Evolutionary conservation across 2,329 filamentous ascomycete genomes (phyloP).

Genomic region (Exophiala bonariae): DNA sequence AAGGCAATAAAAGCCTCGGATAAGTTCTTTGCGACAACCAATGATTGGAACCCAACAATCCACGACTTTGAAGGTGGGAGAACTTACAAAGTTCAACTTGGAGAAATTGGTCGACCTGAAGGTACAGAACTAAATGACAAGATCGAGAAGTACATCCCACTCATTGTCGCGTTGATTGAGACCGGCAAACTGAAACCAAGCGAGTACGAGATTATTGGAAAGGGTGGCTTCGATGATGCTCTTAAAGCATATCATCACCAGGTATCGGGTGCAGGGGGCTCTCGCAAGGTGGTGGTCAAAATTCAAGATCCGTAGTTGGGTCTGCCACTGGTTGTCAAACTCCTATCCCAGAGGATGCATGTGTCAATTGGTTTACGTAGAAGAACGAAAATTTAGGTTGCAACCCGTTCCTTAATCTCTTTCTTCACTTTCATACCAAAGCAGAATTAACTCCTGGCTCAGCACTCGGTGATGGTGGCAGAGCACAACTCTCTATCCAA

Average conservation of each 20-base stretch:
- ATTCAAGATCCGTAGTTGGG: conserved; percentile 23
- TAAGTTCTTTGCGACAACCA: conserved; percentile 31
- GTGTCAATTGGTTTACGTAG: too few species aligned
- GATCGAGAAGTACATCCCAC: conserved; percentile 26
- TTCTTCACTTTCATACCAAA: too few species aligned
- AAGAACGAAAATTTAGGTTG: too few species aligned
- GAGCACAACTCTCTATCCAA: too few species aligned
- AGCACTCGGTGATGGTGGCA: too few species aligned
- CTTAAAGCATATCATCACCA: conserved; percentile 28
- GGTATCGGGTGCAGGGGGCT: conserved; percentile 23
- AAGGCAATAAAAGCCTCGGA: conserved; percentile 21
- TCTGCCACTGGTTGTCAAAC: too few species aligned
- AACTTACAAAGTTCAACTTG: conserved; percentile 22
- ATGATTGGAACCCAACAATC: conserved; percentile 23
- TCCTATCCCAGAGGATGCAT: too few species aligned
- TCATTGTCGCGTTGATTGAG: conserved; percentile 26
- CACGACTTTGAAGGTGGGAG: conserved; percentile 28
- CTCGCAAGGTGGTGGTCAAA: conserved; percentile 29
- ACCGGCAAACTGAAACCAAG: conserved; percentile 19
- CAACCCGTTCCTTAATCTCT: too few species aligned
- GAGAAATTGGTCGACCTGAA: conserved; percentile 24
- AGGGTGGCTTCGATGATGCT: conserved; percentile 27
- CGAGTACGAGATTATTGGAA: conserved; percentile 28
- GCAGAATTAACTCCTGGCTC: too few species aligned
- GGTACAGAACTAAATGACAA: conserved; percentile 24